A percentile compares a stretch with the other conserved stretches of the same genome.
phyloP scores from a whole-genome alignment of 768 basidiomycete genomes.

The Collybiopsis luxurians region DNA sequence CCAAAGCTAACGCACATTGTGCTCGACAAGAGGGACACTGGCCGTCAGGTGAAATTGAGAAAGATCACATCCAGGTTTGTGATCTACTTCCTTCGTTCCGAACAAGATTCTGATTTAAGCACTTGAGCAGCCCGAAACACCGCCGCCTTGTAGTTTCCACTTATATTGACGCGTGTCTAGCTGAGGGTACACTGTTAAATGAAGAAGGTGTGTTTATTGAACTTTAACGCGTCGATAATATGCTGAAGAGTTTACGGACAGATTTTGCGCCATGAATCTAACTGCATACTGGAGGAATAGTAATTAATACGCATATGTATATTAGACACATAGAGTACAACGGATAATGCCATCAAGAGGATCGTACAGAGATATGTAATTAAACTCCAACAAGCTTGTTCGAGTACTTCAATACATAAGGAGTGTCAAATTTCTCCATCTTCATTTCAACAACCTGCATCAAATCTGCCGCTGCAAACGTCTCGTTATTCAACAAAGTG shows the following conservation, averaged over 20 bases:
- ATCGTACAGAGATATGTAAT: no score
- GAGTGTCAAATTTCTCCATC: constrained; percentile 74
- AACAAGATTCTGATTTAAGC: constrained; percentile 14
- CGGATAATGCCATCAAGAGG: no score
- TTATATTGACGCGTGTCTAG: constrained; percentile 75
- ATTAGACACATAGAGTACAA: no score
- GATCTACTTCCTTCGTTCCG: neutral
- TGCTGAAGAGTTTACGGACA: no score
- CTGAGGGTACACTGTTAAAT: constrained; percentile 80
- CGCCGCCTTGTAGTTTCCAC: constrained; percentile 76
- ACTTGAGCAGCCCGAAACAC: constrained; percentile 72
- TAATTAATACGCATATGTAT: no score
- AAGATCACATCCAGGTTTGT: constrained; percentile 69
- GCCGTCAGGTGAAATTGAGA: constrained; percentile 68
- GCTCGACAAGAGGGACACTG: constrained; percentile 78
- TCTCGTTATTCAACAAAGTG: constrained; percentile 56
- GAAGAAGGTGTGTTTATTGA: constrained; percentile 83
- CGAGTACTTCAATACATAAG: constrained; percentile 42
- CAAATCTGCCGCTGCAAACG: constrained; percentile 61
- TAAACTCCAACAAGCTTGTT: no score
- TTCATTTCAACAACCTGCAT: constrained; percentile 81
- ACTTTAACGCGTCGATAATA: no score
- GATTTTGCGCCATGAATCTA: no score
- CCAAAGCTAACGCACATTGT: constrained; percentile 85
- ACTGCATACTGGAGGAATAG: no score